A percentile compares a stretch with the other conserved stretches of the same genome.
Conservation (phyloP, 2,329 filamentous ascomycete genomes). For the Aspergillus costaricaensis region DNA sequence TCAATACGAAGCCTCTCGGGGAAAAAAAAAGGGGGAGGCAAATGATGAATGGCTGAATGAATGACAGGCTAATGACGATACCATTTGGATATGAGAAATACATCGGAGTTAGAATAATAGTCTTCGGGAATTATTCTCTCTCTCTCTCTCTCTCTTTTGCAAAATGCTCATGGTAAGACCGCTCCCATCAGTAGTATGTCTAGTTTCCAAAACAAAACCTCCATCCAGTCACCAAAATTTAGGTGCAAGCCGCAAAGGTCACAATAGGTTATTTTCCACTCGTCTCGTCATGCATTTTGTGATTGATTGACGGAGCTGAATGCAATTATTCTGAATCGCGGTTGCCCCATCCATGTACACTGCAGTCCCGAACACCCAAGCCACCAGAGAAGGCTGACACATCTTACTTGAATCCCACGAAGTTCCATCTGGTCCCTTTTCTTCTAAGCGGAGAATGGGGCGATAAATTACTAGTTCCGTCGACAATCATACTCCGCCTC, state of each 20-base stretch:
- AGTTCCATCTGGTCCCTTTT: slow-evolving; percentile 4
- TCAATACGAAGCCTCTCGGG: slow-evolving; percentile 7
- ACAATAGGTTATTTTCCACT: background rate
- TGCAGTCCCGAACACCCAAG: background rate
- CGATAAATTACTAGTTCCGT: slow-evolving; percentile 10
- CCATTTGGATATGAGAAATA: slow-evolving; percentile 4
- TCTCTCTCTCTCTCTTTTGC: too few species aligned
- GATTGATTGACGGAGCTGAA: background rate
- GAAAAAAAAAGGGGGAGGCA: slow-evolving; percentile 13
- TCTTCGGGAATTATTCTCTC: background rate
- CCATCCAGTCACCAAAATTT: background rate
- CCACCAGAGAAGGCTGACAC: background rate
- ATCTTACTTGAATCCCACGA: slow-evolving; percentile 3
- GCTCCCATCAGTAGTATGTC: background rate
- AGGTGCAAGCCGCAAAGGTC: background rate
- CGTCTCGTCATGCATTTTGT: background rate
- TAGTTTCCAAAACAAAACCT: too few species aligned
- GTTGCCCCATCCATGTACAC: background rate
- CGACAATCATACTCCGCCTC: background rate
- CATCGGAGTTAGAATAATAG: background rate
- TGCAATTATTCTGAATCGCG: background rate
- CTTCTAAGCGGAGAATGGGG: slow-evolving; percentile 18
- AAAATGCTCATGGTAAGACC: background rate
- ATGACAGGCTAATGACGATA: background rate
- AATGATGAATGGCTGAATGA: background rate